These are phyloP conservation scores for Zygosaccharomyces gambellarensis DNA, from an alignment of 805 yeast genomes.

Conservation along the genomic window DNA sequence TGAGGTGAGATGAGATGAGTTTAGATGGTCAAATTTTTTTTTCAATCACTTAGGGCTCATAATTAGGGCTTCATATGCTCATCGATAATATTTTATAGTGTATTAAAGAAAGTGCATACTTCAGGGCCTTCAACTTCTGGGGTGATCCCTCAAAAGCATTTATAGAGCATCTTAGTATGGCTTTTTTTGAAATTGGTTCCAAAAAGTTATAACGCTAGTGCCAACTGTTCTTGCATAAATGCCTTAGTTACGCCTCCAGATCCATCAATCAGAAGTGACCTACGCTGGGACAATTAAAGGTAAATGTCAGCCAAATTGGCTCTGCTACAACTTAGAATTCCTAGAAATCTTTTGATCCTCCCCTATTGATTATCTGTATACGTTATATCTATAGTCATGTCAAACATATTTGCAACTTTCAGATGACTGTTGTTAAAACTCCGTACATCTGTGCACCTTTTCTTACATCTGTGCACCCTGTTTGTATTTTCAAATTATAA, in stretches of 20 bases:
- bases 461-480: not conserved
- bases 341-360: too few species aligned
- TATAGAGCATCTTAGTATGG: too few species aligned
- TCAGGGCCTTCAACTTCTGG: too few species aligned
- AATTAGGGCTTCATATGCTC: not conserved
- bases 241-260: too few species aligned
- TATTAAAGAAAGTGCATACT: not conserved
- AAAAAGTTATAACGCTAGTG: too few species aligned
- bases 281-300: too few species aligned
- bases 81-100: not conserved
- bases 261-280: too few species aligned
- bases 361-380: not conserved
- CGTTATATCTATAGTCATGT: not conserved
- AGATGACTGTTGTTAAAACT: not conserved
- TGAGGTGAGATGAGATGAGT: slow-evolving; percentile 13
- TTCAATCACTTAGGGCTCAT: slow-evolving; percentile 2
- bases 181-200: too few species aligned
- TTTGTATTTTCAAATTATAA: not conserved
- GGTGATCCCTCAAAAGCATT: too few species aligned
- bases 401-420: not conserved
- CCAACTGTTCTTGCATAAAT: too few species aligned
- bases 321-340: too few species aligned
- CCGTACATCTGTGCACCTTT: not conserved
- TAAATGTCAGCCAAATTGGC: not conserved
- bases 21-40: slow-evolving; percentile 16